Evolutionary conservation across 352 stramenopile genomes (phyloP), one percentile per base, ranked within the genome.

Genomic region (Aphanomyces invadans): DNA sequence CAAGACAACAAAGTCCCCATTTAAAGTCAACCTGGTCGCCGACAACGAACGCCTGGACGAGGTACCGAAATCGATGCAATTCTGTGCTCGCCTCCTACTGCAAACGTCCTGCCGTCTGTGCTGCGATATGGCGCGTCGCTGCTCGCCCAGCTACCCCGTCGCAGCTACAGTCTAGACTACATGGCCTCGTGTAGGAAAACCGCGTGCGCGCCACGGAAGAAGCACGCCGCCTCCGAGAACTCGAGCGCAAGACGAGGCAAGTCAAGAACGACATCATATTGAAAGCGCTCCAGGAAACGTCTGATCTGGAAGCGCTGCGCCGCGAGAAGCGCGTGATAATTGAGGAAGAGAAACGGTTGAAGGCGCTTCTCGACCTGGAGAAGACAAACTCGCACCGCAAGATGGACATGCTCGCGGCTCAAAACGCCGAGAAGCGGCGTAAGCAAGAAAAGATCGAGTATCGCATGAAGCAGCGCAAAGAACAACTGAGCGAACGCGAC

Each of bases 311-410:
- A 55, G 72, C 90, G 28, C 71, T 98, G 42, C 86, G 92, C 1
- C 80, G 84, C 39, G 92, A 98, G 70, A 98, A 98, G 81, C 81
- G 91, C 23, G 90, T 91, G 3, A 98, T 98, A 65, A 89, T 97
- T 33, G 86, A 97, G 60, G 92, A 98, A 72, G 92, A 98, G 74
- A 90, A 91, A 59, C 86, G 92, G 2, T 68, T 98, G 36, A 97
- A 96, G 68, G 92, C 92, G 29, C 74, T 98, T 1, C 72, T 98
- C 56, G 89, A 97, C 66, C 79, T 98, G 0, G 92, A 98, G 62
- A 98, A 97, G 74, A 95, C 86, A 54, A 97, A 95, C 39, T 88
- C 82, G 1, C 89, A 97, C 63, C 78, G 88, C 10, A 98, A 98
- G 72, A 77, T 89, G 53, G 92, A 98, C 62, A 74, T 97, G 46